Conservation (phyloP, 176 grass and related monocot species). For the Oryza brachyantha region DNA sequence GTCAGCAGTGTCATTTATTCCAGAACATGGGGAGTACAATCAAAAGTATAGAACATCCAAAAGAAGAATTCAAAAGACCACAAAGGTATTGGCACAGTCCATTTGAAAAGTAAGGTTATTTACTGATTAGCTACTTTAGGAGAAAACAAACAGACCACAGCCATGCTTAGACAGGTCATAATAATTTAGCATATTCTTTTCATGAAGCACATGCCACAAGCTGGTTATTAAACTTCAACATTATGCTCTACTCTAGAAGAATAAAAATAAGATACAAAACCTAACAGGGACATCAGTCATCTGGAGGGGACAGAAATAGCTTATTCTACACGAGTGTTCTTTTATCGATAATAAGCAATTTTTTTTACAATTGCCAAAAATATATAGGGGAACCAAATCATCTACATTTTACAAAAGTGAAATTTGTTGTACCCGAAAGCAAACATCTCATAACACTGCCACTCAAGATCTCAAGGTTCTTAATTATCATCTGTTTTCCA, state of each 20-base stretch:
- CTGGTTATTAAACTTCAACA: background rate
- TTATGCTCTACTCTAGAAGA: background rate
- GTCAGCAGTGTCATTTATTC: too few species aligned
- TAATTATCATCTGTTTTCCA: conserved; percentile 3
- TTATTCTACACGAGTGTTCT: conserved; percentile 16
- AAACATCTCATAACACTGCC: background rate
- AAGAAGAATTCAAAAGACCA: background rate
- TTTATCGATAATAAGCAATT: background rate
- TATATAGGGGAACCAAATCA: background rate
- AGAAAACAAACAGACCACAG: background rate
- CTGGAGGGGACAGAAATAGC: background rate
- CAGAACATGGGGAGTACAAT: too few species aligned
- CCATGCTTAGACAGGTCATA: background rate
- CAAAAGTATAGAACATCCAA: background rate
- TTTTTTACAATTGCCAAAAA: background rate
- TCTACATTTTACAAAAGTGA: background rate
- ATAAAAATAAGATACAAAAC: conserved; percentile 16
- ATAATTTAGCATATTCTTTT: background rate
- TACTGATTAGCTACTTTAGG: conserved; percentile 25
- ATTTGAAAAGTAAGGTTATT: conserved; percentile 7
- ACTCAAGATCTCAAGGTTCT: background rate
- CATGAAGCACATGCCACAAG: background rate
- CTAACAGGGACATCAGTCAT: background rate
- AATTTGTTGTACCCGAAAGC: background rate
- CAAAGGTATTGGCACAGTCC: background rate